Conservation (phyloP, 331 rosid species). For the Malus hybrid region DNA sequence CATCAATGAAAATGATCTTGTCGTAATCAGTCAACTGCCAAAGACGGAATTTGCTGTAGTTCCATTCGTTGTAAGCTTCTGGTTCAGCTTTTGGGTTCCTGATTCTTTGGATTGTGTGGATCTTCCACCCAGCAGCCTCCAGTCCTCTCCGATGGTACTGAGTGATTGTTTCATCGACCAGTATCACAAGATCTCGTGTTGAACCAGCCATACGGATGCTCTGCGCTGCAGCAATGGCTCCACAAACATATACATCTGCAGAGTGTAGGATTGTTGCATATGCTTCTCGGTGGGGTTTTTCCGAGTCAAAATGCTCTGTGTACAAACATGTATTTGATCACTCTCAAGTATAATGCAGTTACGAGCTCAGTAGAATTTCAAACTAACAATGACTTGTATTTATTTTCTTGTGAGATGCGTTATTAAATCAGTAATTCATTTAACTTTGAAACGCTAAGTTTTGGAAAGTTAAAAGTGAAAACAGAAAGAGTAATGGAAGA, state of each 20-base stretch:
- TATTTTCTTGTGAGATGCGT: not conserved
- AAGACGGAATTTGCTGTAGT: too few relatives aligned
- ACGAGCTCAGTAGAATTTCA: not conserved
- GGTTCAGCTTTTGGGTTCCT: too few relatives aligned
- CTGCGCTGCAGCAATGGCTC: conserved; percentile 90
- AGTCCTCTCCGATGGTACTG: conserved; percentile 76
- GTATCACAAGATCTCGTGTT: conserved; percentile 74
- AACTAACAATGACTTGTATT: not conserved
- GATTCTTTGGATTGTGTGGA: too few relatives aligned
- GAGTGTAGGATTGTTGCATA: conserved; percentile 95
- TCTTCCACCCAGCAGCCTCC: too few relatives aligned
- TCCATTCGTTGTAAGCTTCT: too few relatives aligned
- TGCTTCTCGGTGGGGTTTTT: conserved; percentile 63
- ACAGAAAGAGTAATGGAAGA: not conserved
- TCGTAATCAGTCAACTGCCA: too few relatives aligned
- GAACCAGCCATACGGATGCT: conserved; percentile 92
- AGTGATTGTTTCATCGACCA: conserved; percentile 82
- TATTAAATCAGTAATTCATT: too few relatives aligned
- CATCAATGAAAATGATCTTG: too few relatives aligned
- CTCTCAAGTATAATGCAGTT: not conserved
- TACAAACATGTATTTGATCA: not conserved
- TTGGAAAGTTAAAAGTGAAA: not conserved
- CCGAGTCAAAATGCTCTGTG: conserved; percentile 56
- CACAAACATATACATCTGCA: conserved; percentile 84
- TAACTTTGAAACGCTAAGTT: too few relatives aligned